Evolutionary conservation across 345 rosid genomes (phyloP).

Genomic region (Rhizophora mangle): DNA sequence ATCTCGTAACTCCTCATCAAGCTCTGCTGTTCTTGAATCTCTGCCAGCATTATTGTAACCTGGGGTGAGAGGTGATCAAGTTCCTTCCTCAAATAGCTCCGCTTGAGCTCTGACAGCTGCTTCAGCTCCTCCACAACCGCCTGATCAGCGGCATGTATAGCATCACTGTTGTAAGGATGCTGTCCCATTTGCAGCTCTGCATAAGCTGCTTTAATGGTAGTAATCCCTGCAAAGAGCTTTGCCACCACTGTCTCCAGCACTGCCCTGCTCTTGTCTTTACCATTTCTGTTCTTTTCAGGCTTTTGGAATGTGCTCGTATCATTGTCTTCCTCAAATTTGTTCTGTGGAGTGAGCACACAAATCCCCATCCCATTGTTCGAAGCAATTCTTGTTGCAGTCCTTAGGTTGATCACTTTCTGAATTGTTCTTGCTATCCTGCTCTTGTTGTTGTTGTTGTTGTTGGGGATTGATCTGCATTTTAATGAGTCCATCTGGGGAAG

Average conservation of each 20-base stretch:
- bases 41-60: slow-evolving; percentile 82
- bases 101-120: slow-evolving; percentile 66
- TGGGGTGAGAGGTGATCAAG: slow-evolving; percentile 74
- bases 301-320: slow-evolving; percentile 14
- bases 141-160: slow-evolving; percentile 78
- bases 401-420: slow-evolving; percentile 58
- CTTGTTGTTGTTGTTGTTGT: slow-evolving; percentile 20
- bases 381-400: slow-evolving; percentile 44
- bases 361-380: slow-evolving; percentile 68
- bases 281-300: slow-evolving; percentile 12
- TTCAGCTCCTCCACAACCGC: slow-evolving; percentile 81
- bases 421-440: slow-evolving; percentile 66
- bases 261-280: slow-evolving; percentile 42
- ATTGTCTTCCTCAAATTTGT: slow-evolving; percentile 36
- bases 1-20: slow-evolving; percentile 83
- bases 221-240: slow-evolving; percentile 69
- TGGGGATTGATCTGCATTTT: slow-evolving; percentile 48
- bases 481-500: slow-evolving; percentile 41
- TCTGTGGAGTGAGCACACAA: slow-evolving; percentile 57
- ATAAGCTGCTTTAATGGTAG: slow-evolving; percentile 85
- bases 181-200: slow-evolving; percentile 96
- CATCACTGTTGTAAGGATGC: slow-evolving; percentile 68
- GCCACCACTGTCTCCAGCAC: slow-evolving; percentile 69
- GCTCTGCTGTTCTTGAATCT: slow-evolving; percentile 95
- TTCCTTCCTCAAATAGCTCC: slow-evolving; percentile 57